Conservation (phyloP, 2,329 filamentous ascomycete genomes). For the Claviceps quebecensis region DNA sequence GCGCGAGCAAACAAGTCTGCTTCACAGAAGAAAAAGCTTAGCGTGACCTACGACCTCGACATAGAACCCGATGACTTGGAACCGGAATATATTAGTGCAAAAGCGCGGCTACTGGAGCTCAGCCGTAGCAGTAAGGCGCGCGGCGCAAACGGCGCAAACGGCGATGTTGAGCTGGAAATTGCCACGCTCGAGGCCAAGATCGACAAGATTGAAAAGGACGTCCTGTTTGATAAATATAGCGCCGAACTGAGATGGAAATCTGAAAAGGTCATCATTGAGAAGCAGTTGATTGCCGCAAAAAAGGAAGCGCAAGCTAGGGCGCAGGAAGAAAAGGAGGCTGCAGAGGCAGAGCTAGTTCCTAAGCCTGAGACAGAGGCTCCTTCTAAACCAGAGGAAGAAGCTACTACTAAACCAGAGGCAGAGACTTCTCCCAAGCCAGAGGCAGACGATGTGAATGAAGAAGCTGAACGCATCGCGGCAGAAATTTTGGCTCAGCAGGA, state of each 20-base stretch:
- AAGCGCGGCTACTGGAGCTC: constrained; percentile 50
- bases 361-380: constrained; percentile 20
- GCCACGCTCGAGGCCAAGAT: constrained; percentile 61
- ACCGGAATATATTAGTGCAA: constrained; percentile 63
- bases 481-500: constrained; percentile 43
- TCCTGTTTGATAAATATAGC: constrained; percentile 55
- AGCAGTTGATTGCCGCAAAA: constrained; percentile 40
- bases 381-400: constrained; percentile 12
- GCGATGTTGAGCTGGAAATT: constrained; percentile 31
- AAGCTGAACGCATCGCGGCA: constrained; percentile 44
- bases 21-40: constrained; percentile 24
- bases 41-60: constrained; percentile 48
- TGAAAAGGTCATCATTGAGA: constrained; percentile 45
- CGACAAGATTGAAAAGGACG: constrained; percentile 60
- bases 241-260: constrained; percentile 54
- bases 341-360: constrained; percentile 11
- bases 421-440: constrained; percentile 18
- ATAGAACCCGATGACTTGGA: constrained; percentile 64
- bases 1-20: constrained; percentile 6
- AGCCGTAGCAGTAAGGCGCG: constrained; percentile 10
- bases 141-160: constrained; percentile 8
- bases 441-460: constrained; percentile 31
- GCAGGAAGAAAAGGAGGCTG: constrained; percentile 6
- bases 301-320: constrained; percentile 17
- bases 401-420: constrained; percentile 18